Conservation (phyloP, 495 filamentous ascomycete species). For the Lophium mytilinum region DNA sequence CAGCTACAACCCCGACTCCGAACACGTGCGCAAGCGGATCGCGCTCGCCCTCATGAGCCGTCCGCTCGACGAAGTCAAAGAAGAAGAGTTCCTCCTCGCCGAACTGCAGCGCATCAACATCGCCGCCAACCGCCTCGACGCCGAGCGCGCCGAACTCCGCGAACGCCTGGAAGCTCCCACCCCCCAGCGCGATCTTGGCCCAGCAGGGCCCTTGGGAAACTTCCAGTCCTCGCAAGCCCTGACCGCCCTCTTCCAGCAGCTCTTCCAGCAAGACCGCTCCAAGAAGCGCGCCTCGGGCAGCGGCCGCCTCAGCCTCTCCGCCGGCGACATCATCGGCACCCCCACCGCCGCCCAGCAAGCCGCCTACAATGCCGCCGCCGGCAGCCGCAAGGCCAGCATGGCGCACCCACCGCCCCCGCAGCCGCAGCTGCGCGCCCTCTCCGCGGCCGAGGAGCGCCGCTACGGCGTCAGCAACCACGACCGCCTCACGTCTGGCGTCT, state of each 20-base stretch:
- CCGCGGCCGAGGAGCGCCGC: slow-evolving; percentile 60
- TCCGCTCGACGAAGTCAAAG: slow-evolving; percentile 76
- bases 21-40: slow-evolving; percentile 72
- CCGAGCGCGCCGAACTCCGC: slow-evolving; percentile 86
- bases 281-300: slow-evolving; percentile 56
- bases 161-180: slow-evolving; percentile 60
- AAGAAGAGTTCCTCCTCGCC: slow-evolving; percentile 79
- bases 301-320: slow-evolving; percentile 18
- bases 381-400: slow-evolving; percentile 1
- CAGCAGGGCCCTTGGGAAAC: slow-evolving; percentile 43
- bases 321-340: slow-evolving; percentile 12
- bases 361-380: not conserved
- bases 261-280: slow-evolving; percentile 69
- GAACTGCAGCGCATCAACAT: slow-evolving; percentile 85
- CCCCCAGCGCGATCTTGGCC: slow-evolving; percentile 14
- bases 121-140: slow-evolving; percentile 70
- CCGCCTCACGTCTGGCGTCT: slow-evolving; percentile 60
- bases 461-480: slow-evolving; percentile 86
- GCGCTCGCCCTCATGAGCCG: slow-evolving; percentile 70
- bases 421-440: slow-evolving; percentile 58
- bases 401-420: slow-evolving; percentile 24
- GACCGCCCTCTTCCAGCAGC: slow-evolving; percentile 66
- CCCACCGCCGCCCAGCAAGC: slow-evolving; percentile 12
- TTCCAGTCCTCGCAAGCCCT: slow-evolving; percentile 77
- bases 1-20: slow-evolving; percentile 72